These are phyloP conservation scores for Populus deltoides DNA, from an alignment of 345 rosid species.

Conservation along the genomic window DNA sequence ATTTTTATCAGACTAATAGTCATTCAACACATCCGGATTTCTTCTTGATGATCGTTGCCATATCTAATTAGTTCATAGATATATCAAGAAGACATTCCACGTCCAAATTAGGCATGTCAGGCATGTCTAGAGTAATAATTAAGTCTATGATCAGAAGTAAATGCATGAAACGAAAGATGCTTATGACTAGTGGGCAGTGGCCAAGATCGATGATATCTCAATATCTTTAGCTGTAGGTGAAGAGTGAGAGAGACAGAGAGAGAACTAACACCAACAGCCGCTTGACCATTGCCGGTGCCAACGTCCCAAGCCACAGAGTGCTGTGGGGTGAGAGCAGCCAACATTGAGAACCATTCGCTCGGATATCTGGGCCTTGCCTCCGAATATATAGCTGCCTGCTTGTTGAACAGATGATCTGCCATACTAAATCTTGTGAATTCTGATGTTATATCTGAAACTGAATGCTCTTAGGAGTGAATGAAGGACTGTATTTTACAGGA, in stretches of 20 bases:
- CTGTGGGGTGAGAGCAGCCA: slow-evolving; percentile 41
- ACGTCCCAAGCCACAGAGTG: slow-evolving; percentile 65
- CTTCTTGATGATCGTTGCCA: too few relatives aligned
- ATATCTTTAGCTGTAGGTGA: background rate
- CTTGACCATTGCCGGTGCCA: slow-evolving; percentile 77
- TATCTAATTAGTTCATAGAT: too few relatives aligned
- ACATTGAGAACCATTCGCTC: slow-evolving; percentile 51
- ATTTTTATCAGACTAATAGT: too few relatives aligned
- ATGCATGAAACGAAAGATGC: too few relatives aligned
- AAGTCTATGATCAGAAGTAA: too few relatives aligned
- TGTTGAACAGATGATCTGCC: slow-evolving; percentile 54
- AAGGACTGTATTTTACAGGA: too few relatives aligned
- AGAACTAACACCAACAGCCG: slow-evolving; percentile 47
- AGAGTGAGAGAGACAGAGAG: background rate
- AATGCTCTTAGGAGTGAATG: background rate
- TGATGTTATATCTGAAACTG: background rate
- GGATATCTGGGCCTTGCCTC: slow-evolving; percentile 61
- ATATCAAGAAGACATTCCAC: too few relatives aligned
- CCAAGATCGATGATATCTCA: too few relatives aligned
- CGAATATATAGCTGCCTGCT: slow-evolving; percentile 50
- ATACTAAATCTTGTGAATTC: slow-evolving; percentile 18
- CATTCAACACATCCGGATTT: too few relatives aligned
- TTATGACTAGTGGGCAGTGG: too few relatives aligned
- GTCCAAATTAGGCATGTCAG: too few relatives aligned
- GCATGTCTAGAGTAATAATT: too few relatives aligned